phyloP scores from a whole-genome alignment of 345 rosid genomes.

The Melaleuca quinquenervia region DNA sequence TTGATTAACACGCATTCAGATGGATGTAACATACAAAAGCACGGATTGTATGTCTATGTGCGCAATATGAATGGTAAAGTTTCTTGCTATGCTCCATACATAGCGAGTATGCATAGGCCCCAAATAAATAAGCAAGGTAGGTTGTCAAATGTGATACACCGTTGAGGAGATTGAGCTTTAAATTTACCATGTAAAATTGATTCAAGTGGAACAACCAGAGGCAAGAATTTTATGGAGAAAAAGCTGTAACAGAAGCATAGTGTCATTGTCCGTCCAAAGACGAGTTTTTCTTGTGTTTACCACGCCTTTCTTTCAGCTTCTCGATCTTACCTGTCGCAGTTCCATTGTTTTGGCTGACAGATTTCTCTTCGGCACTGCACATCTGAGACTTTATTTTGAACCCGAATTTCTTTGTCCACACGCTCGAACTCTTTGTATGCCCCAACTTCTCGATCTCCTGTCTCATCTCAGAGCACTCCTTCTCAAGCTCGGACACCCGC shows the following conservation, averaged over 20 bases:
- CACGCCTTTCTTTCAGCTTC: conserved; percentile 49
- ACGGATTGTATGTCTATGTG: neutral
- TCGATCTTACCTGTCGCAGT: conserved; percentile 31
- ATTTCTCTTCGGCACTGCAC: conserved; percentile 91
- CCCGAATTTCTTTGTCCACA: conserved; percentile 43
- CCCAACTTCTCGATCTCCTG: conserved; percentile 81
- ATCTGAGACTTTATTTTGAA: conserved; percentile 81
- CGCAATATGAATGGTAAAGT: neutral
- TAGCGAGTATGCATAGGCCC: neutral
- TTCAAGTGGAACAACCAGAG: neutral
- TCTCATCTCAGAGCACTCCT: conserved; percentile 67
- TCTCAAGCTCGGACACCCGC: conserved; percentile 87
- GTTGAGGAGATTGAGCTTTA: neutral
- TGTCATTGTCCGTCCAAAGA: conserved; percentile 27
- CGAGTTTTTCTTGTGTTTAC: conserved; percentile 44
- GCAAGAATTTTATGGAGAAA: neutral
- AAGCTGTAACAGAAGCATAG: neutral
- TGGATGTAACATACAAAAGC: neutral
- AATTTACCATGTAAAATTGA: neutral
- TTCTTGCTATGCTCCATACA: neutral
- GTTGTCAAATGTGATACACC: neutral
- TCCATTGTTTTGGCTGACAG: conserved; percentile 55
- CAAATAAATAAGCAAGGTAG: neutral
- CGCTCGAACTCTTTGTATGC: conserved; percentile 15
- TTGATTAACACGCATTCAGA: neutral